Conservation (phyloP, 1,284 basidiomycete species). For the Cryptococcus neoformans region DNA sequence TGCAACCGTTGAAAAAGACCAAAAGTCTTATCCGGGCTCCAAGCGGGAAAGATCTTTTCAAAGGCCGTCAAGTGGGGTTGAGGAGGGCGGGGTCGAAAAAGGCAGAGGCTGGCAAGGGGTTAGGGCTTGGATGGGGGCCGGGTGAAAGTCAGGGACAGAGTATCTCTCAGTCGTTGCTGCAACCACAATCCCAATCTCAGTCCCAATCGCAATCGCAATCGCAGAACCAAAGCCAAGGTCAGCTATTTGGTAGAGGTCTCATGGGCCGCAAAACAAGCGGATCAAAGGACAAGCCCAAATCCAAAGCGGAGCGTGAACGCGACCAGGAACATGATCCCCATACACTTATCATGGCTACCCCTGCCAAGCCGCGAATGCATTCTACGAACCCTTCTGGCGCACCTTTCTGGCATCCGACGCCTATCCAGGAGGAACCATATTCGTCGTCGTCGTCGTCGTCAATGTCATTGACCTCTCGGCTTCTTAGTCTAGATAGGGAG, state of each 20-base stretch:
- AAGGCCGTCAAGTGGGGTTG: constrained; percentile 31
- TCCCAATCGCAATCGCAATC: too few relatives aligned
- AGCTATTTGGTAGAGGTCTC: constrained; percentile 29
- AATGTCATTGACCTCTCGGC: too few relatives aligned
- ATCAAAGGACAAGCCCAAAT: neutral
- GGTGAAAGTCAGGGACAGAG: constrained; percentile 17
- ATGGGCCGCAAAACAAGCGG: constrained; percentile 15
- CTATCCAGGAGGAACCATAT: constrained; percentile 38
- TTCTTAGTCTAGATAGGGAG: too few relatives aligned
- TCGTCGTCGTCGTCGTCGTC: constrained; percentile 1
- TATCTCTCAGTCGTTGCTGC: too few relatives aligned
- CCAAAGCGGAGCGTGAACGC: neutral
- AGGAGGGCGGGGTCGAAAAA: constrained; percentile 18
- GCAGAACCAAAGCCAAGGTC: constrained; percentile 7
- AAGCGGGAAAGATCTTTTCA: constrained; percentile 41
- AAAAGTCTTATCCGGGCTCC: constrained; percentile 26
- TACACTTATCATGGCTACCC: constrained; percentile 41
- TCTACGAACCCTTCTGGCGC: too few relatives aligned
- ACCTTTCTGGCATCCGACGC: constrained; percentile 24
- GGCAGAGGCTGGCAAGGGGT: neutral
- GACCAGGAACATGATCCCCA: neutral
- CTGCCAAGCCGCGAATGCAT: constrained; percentile 28
- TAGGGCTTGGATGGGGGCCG: constrained; percentile 2
- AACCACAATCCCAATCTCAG: too few relatives aligned
- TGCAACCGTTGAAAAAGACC: neutral